Evolutionary conservation across 148 eudicot genomes (phyloP).

Genomic region (Arctostaphylos glauca): DNA sequence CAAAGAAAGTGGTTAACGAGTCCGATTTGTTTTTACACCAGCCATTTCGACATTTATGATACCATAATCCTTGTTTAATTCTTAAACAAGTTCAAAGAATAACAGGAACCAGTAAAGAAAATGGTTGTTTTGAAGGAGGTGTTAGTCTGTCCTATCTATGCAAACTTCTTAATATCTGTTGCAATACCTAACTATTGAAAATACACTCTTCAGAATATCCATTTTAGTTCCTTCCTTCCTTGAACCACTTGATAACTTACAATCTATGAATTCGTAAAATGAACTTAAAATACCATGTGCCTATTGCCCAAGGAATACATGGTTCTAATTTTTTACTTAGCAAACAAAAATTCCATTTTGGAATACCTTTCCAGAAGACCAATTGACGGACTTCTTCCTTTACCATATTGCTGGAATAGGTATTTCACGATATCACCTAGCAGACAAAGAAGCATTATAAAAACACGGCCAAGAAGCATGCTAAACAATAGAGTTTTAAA

Average conservation of each 20-base stretch:
- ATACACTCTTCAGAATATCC: background rate
- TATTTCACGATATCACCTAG: slow-evolving; percentile 53
- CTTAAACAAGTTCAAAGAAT: background rate
- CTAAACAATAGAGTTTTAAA: background rate
- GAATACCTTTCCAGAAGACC: slow-evolving; percentile 56
- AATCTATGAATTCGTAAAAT: background rate
- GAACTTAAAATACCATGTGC: background rate
- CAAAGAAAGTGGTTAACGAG: background rate
- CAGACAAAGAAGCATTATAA: slow-evolving; percentile 1
- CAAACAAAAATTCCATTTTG: background rate
- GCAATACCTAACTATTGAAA: background rate
- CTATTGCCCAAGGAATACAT: background rate
- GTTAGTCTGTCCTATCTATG: background rate
- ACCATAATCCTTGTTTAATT: background rate
- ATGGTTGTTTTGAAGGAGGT: background rate
- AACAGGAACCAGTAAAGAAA: background rate
- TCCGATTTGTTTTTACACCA: background rate
- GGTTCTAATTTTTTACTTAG: background rate
- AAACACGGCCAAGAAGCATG: background rate
- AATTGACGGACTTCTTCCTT: slow-evolving; percentile 39
- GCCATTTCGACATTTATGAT: background rate
- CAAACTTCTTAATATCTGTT: background rate
- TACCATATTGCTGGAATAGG: slow-evolving; percentile 52
- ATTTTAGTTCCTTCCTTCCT: background rate
- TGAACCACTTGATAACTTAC: background rate